phyloP scores from a whole-genome alignment of 1,139 yeast genomes.

The Eremothecium gossypii region DNA sequence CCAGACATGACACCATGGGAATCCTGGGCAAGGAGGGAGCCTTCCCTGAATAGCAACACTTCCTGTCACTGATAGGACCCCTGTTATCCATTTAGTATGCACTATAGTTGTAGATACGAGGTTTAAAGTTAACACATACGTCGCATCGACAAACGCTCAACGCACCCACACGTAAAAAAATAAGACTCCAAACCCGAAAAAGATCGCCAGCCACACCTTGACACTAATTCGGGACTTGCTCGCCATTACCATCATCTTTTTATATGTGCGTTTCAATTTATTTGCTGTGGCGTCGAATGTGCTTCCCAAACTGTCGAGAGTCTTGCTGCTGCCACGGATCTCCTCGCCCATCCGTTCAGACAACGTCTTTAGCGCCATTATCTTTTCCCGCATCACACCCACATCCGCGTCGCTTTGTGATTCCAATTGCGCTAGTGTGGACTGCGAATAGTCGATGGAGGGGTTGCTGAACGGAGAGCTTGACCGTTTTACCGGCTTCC shows the following conservation, averaged over 20 bases:
- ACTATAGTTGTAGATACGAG: no score
- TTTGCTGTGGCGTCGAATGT: conserved; percentile 40
- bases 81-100: no score
- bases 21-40: conserved; percentile 14
- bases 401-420: conserved; percentile 77
- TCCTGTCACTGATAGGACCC: no score
- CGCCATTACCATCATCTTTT: conserved; percentile 73
- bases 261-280: conserved; percentile 54
- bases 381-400: conserved; percentile 59
- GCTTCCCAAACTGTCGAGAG: conserved; percentile 48
- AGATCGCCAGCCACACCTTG: conserved; percentile 68
- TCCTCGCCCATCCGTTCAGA: conserved; percentile 77
- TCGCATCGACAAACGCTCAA: conserved; percentile 15
- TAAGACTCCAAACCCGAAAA: conserved; percentile 49
- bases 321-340: conserved; percentile 61
- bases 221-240: conserved; percentile 72
- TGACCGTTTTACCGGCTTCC: conserved; percentile 9
- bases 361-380: conserved; percentile 59
- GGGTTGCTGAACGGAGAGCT: conserved; percentile 21
- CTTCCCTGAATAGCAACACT: no score
- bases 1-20: conserved; percentile 19
- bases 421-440: conserved; percentile 61
- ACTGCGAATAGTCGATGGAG: conserved; percentile 32
- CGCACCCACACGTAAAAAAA: conserved; percentile 80
- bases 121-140: no score